phyloP scores from a whole-genome alignment of 495 filamentous ascomycete genomes.

The Achaetomiella virescens region DNA sequence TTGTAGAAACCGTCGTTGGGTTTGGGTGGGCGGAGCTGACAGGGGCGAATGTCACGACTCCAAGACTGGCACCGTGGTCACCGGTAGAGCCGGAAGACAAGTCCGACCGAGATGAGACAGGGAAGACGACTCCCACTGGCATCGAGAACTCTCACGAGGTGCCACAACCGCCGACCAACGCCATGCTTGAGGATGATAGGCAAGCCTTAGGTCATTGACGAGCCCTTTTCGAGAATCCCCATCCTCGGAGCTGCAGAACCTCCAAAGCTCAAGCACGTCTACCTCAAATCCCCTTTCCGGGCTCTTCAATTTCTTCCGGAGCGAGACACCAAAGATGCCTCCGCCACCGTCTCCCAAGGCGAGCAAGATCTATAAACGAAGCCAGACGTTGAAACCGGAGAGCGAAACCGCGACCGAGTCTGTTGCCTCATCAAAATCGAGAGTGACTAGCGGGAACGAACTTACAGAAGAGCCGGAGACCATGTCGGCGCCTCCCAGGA shows the following conservation, averaged over 20 bases:
- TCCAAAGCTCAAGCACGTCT: slow-evolving; percentile 23
- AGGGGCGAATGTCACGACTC: slow-evolving; percentile 53
- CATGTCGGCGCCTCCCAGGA: slow-evolving; percentile 71
- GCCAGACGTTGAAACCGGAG: slow-evolving; percentile 57
- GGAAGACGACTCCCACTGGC: slow-evolving; percentile 20
- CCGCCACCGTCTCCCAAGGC: slow-evolving; percentile 41
- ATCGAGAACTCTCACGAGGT: slow-evolving; percentile 40
- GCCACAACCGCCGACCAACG: slow-evolving; percentile 53
- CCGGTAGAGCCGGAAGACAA: slow-evolving; percentile 23
- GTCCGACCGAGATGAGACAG: slow-evolving; percentile 19
- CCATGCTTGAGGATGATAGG: slow-evolving; percentile 48
- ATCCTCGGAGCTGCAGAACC: slow-evolving; percentile 18
- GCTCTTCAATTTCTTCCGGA: slow-evolving; percentile 59
- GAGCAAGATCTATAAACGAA: slow-evolving; percentile 68
- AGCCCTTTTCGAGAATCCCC: slow-evolving; percentile 15
- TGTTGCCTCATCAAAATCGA: slow-evolving; percentile 31
- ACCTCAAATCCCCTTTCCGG: slow-evolving; percentile 46
- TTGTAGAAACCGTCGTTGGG: slow-evolving; percentile 84
- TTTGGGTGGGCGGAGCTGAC: slow-evolving; percentile 96
- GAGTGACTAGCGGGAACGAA: slow-evolving; percentile 39
- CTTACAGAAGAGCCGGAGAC: slow-evolving; percentile 36
- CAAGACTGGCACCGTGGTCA: slow-evolving; percentile 31
- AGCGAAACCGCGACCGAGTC: slow-evolving; percentile 33
- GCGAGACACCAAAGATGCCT: slow-evolving; percentile 30
- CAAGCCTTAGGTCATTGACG: slow-evolving; percentile 37